phyloP scores from a whole-genome alignment of 2,329 filamentous ascomycete species.

The Drechmeria coniospora region DNA sequence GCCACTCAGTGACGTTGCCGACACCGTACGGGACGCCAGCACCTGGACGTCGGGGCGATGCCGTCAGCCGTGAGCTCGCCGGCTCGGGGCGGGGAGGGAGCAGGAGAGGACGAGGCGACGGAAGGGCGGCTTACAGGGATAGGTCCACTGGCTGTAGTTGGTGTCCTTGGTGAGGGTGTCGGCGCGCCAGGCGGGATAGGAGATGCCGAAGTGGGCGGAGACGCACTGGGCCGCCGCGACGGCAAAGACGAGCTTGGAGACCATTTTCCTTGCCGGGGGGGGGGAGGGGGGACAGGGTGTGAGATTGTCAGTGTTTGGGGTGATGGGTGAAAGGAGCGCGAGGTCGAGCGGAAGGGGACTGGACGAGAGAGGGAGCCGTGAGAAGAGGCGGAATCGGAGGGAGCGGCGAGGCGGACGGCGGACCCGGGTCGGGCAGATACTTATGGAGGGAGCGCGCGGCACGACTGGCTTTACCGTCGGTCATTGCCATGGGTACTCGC shows the following conservation, averaged over 20 bases:
- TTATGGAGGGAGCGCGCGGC: no score
- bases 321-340: neutral
- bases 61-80: neutral
- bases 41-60: slow-evolving; percentile 17
- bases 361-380: no score
- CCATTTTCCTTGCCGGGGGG: slow-evolving; percentile 15
- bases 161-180: slow-evolving; percentile 25
- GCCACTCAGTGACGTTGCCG: slow-evolving; percentile 37
- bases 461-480: no score
- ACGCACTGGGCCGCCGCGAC: slow-evolving; percentile 21
- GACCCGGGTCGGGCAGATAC: no score
- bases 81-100: neutral
- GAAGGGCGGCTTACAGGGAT: slow-evolving; percentile 30
- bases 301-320: neutral
- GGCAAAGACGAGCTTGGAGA: slow-evolving; percentile 15
- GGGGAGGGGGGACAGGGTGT: neutral
- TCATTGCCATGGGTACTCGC: no score
- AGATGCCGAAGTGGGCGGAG: slow-evolving; percentile 32
- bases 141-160: slow-evolving; percentile 31
- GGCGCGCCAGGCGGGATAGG: slow-evolving; percentile 32
- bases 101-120: neutral
- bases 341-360: no score
- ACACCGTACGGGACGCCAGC: slow-evolving; percentile 28
- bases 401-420: no score
- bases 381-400: no score